Conservation (phyloP, 2,329 filamentous ascomycete genomes). For the Venturia asperata region DNA sequence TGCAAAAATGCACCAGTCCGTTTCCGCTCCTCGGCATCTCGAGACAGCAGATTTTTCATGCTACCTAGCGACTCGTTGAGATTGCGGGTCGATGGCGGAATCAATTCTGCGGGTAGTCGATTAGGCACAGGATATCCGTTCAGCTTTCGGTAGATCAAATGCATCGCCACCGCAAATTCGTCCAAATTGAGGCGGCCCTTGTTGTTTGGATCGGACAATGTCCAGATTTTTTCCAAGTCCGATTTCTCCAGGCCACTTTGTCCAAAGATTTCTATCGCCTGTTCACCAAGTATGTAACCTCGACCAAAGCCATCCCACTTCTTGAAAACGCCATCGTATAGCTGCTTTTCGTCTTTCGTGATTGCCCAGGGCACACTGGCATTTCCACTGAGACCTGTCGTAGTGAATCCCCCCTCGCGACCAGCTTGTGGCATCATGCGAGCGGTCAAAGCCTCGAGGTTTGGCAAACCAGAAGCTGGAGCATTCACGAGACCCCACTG, state of each 20-base stretch:
- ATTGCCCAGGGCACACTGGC: constrained; percentile 97
- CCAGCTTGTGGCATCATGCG: constrained; percentile 95
- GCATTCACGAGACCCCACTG: constrained; percentile 99
- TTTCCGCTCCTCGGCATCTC: constrained; percentile 86
- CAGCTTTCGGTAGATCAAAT: constrained; percentile 93
- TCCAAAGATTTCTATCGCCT: constrained; percentile 93
- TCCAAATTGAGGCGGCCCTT: constrained; percentile 91
- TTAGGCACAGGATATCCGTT: constrained; percentile 92
- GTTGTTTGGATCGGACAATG: constrained; percentile 85
- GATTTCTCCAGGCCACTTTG: constrained; percentile 89
- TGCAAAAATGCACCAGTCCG: constrained; percentile 82
- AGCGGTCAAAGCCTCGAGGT: constrained; percentile 85
- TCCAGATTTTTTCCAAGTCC: constrained; percentile 91
- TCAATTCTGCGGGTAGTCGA: constrained; percentile 79
- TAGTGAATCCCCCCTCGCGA: constrained; percentile 79
- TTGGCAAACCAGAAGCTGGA: constrained; percentile 79
- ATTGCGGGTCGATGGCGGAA: constrained; percentile 90
- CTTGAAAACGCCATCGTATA: constrained; percentile 90
- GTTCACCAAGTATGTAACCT: constrained; percentile 83
- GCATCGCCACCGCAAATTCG: constrained; percentile 97
- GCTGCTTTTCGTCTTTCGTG: constrained; percentile 96
- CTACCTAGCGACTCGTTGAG: constrained; percentile 88
- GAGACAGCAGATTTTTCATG: constrained; percentile 79
- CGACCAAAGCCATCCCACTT: constrained; percentile 95
- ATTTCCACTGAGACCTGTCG: constrained; percentile 81